Base-by-base conservation (phyloP, 495 filamentous ascomycete genomes). In the Talaromyces proteolyticus region DNA sequence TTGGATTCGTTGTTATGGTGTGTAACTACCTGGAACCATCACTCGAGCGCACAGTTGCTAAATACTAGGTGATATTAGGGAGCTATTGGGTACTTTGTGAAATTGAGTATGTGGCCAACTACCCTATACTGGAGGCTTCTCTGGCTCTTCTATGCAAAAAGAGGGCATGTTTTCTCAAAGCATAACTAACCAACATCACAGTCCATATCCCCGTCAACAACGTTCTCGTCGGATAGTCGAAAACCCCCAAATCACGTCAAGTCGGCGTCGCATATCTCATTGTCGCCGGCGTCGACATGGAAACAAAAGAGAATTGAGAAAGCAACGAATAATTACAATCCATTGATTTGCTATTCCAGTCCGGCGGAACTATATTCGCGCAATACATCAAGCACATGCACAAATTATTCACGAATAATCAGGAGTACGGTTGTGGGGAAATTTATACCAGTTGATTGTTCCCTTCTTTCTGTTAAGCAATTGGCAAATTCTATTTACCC, bases 1-100 rank as follows among this genome's bases (percentile, higher is more conserved):
- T 95, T 57, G 89, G 89, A 42, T 94, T 95, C 71, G 61, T 94
- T 23, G 81, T 92, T 38, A 93, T 94, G 88, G 87, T 85, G 57
- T 70, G 74, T 47, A 43, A 52, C 42, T 51, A 8, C 22, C 0
- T n/a, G 21, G 8, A 34, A 42, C 2, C 5, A 42, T 42, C 16
- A 40, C 16, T 11, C 17, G 22, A 42, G 25, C 18, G 14, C 5
- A 8, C 1, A 42, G 47, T 45, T 45, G 23, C 42, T 29, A 29
- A 45, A 16, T 42, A 42, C 40, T 16, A 22, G n/a, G 4, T 42
- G 40, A 16, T 22, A 22, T 10, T 42, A 68, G 65, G 66, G 68
- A 47, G 64, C 70, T 57, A 90, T 92, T 62, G 92, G 92, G 49
- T 96, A 93, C 73, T 71, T 96, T 47, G 87, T 96, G 59, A 98